Evolutionary conservation across 305 asterid species (phyloP).

Genomic region (Fraxinus platypoda): DNA sequence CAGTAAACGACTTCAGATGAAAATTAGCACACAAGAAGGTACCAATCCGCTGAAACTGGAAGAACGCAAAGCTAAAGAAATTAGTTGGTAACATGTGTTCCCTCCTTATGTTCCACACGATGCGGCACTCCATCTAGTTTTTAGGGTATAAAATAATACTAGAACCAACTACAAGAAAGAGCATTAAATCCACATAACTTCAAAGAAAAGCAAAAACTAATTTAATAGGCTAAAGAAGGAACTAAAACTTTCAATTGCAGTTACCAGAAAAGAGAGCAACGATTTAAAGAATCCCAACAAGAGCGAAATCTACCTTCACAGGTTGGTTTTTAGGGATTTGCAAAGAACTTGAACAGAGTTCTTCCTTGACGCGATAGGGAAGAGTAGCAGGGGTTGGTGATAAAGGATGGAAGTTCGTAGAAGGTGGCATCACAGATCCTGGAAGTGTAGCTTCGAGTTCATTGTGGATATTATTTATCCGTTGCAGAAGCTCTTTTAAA

Average conservation of each 20-base stretch:
- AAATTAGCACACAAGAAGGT: not conserved
- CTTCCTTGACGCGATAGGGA: slow-evolving; percentile 45
- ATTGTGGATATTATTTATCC: slow-evolving; percentile 44
- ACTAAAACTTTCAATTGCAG: not conserved
- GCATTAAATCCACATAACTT: not conserved
- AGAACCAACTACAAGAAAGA: slow-evolving; percentile 2
- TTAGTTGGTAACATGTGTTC: not conserved
- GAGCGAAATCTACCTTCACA: slow-evolving; percentile 35
- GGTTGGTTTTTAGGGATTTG: slow-evolving; percentile 54
- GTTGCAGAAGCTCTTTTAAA: slow-evolving; percentile 44
- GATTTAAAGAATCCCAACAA: not conserved
- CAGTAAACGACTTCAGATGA: not conserved
- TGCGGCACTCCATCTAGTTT: not conserved
- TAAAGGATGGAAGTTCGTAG: slow-evolving; percentile 41
- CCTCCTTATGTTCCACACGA: not conserved
- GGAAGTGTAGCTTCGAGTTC: slow-evolving; percentile 43
- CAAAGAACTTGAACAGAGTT: slow-evolving; percentile 43
- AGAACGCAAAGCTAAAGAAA: not conserved
- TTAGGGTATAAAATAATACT: not conserved
- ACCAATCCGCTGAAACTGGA: not conserved
- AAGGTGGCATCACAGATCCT: slow-evolving; percentile 36
- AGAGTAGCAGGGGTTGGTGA: slow-evolving; percentile 43
- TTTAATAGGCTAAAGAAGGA: not conserved
- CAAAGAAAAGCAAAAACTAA: not conserved
- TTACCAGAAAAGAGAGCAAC: not conserved